Evolutionary conservation across 768 basidiomycete species (phyloP).

Genomic region (Trametes meyenii): DNA sequence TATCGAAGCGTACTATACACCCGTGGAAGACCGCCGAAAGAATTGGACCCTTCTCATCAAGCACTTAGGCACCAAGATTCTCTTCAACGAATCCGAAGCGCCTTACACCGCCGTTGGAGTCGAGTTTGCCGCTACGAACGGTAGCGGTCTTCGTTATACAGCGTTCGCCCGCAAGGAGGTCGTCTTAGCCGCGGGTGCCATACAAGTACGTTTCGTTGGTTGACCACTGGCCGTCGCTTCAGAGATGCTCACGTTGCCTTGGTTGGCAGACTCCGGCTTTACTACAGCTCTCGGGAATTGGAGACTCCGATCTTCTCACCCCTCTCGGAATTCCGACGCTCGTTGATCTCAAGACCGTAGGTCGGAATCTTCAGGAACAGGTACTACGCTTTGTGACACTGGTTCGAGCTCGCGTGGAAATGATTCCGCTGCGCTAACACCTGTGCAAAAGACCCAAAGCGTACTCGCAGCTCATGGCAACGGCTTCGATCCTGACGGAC

Average conservation of each 20-base stretch:
- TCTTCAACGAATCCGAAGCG: conserved; percentile 36
- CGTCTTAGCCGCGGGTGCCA: conserved; percentile 56
- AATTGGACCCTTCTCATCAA: conserved; percentile 52
- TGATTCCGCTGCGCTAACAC: too few species aligned
- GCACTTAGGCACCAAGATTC: conserved; percentile 48
- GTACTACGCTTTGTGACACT: neutral
- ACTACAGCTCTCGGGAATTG: conserved; percentile 60
- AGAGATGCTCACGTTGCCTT: too few species aligned
- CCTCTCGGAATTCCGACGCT: conserved; percentile 49
- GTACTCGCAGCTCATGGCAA: conserved; percentile 10
- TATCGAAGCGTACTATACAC: conserved; percentile 55
- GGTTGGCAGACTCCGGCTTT: conserved; percentile 37
- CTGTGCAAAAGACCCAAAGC: conserved; percentile 2
- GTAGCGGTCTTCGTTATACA: conserved; percentile 36
- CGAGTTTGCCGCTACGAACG: conserved; percentile 46
- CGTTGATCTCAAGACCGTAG: conserved; percentile 52
- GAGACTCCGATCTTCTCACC: conserved; percentile 47
- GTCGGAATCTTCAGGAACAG: conserved; percentile 61
- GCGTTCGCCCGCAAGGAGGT: conserved; percentile 51
- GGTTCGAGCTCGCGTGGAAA: neutral
- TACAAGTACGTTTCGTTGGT: conserved; percentile 19
- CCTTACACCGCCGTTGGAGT: conserved; percentile 50
- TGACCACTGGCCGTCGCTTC: too few species aligned
- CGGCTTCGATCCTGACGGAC: conserved; percentile 16
- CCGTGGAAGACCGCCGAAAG: conserved; percentile 48